Percentiles rank a stretch among this genome's conserved stretches.
Conservation (phyloP, 2,329 filamentous ascomycete species). For the Orbilia blumenaviensis region DNA sequence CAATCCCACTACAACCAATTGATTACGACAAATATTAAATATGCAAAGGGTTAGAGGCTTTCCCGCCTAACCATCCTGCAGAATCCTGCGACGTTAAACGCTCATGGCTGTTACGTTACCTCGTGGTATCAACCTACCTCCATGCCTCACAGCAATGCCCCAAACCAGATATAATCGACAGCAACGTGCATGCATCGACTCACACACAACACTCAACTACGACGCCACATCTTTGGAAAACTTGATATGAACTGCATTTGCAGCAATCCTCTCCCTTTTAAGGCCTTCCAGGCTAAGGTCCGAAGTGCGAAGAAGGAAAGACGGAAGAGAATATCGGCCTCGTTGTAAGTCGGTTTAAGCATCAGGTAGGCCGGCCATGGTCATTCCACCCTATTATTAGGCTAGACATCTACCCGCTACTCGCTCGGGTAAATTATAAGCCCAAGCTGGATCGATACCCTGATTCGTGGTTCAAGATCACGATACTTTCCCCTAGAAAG, state of each 20-base stretch:
- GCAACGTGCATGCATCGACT: background rate
- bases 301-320: slow-evolving; percentile 46
- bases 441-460: background rate
- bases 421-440: slow-evolving; percentile 10
- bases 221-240: background rate
- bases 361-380: background rate
- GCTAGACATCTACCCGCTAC: background rate
- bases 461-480: background rate
- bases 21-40: background rate
- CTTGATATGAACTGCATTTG: background rate
- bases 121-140: background rate
- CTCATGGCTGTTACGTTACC: background rate
- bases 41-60: background rate
- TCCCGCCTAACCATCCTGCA: background rate
- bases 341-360: background rate
- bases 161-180: slow-evolving; percentile 7
- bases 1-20: background rate
- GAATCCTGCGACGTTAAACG: background rate
- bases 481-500: background rate
- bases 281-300: slow-evolving; percentile 18
- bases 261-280: background rate
- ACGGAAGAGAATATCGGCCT: slow-evolving; percentile 20
- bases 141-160: slow-evolving; percentile 3
- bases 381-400: slow-evolving; percentile 11
- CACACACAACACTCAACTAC: background rate